Evolutionary conservation across 1,284 basidiomycete species (phyloP).

Genomic region (Anthracocystis setariae): DNA sequence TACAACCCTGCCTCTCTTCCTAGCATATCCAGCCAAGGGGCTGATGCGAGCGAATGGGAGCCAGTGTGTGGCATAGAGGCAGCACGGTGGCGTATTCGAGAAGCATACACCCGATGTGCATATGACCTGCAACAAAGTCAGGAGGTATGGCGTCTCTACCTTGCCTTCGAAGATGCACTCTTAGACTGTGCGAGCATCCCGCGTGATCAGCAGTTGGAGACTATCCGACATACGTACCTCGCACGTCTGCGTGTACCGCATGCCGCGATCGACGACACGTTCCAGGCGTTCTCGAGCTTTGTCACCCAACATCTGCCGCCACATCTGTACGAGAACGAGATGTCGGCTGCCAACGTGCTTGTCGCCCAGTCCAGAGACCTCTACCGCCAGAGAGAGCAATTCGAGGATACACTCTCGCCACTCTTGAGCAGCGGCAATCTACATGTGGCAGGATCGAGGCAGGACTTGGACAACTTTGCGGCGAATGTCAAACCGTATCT

Average conservation of each 20-base stretch:
- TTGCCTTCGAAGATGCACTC: constrained; percentile 48
- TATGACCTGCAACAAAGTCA: constrained; percentile 48
- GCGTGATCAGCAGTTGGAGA: constrained; percentile 34
- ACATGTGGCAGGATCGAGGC: constrained; percentile 16
- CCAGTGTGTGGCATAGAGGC: constrained; percentile 23
- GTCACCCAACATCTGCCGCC: constrained; percentile 51
- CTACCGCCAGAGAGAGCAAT: constrained; percentile 34
- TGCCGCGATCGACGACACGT: constrained; percentile 46
- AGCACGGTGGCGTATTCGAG: constrained; percentile 29
- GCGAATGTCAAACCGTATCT: constrained; percentile 44
- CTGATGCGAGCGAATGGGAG: constrained; percentile 7
- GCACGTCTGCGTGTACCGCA: constrained; percentile 56
- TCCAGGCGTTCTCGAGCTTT: constrained; percentile 57
- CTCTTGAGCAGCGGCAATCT: constrained; percentile 1
- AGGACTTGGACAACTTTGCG: constrained; percentile 22
- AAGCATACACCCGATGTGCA: constrained; percentile 43
- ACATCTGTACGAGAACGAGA: constrained; percentile 55
- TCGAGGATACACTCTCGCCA: constrained; percentile 36
- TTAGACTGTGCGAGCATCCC: constrained; percentile 15
- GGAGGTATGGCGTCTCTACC: constrained; percentile 51
- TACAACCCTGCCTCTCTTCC: constrained; percentile 32
- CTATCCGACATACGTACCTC: constrained; percentile 49
- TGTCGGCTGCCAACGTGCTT: constrained; percentile 50
- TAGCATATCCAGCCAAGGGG: background rate
- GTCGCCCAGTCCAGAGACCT: constrained; percentile 34